A percentile compares a stretch with the other conserved stretches of the same genome.
These are phyloP conservation scores for Starmerella apis DNA, from an alignment of 805 yeast genomes.

Conservation along the genomic window DNA sequence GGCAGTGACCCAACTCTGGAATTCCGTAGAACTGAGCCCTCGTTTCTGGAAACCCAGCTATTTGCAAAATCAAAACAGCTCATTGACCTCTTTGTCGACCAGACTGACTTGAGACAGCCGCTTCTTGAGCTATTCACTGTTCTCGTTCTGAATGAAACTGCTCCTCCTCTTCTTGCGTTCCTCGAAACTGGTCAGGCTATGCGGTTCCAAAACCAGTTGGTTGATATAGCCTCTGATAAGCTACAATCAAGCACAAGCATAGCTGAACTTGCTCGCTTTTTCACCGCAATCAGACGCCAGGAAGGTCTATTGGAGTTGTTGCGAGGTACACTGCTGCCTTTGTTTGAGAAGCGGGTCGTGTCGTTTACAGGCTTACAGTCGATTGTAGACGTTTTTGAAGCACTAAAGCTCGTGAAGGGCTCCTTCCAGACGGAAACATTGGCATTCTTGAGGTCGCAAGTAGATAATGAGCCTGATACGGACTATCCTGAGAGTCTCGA, in stretches of 20 bases:
- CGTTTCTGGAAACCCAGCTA: conserved; percentile 53
- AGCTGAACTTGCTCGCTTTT: conserved; percentile 14
- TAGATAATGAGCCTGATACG: neutral
- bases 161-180: conserved; percentile 75
- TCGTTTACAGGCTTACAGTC: conserved; percentile 12
- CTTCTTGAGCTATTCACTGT: conserved; percentile 37
- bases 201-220: conserved; percentile 48
- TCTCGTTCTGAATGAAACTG: conserved; percentile 33
- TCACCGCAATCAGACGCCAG: conserved; percentile 26
- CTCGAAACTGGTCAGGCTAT: conserved; percentile 57
- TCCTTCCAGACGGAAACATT: conserved; percentile 9
- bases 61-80: conserved; percentile 48
- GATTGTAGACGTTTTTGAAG: conserved; percentile 14
- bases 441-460: neutral
- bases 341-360: conserved; percentile 11
- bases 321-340: conserved; percentile 8
- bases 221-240: conserved; percentile 48
- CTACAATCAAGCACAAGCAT: conserved; percentile 17
- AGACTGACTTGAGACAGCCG: conserved; percentile 39
- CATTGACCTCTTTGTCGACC: conserved; percentile 47
- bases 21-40: conserved; percentile 29
- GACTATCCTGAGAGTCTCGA: neutral
- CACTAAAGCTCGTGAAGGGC: conserved; percentile 9
- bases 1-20: conserved; percentile 26
- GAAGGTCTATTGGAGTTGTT: conserved; percentile 34